These are phyloP conservation scores for Cinnamomum micranthum DNA, from an alignment of 164 flowering plant species.

Conservation along the genomic window DNA sequence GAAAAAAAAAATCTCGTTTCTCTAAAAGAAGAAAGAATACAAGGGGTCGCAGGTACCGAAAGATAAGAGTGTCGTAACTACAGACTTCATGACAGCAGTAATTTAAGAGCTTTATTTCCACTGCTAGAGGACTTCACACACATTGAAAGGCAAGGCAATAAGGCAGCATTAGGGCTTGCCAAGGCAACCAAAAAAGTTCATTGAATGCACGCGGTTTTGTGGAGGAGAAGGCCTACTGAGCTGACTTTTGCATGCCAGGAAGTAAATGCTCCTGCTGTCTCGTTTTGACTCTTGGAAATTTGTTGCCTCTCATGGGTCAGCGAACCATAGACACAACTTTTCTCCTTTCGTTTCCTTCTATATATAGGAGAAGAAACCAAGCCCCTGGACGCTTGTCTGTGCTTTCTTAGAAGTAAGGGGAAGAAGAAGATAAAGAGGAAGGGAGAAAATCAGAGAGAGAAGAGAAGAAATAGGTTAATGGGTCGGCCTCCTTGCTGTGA, in stretches of 20 bases:
- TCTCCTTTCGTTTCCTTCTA: conserved; percentile 9
- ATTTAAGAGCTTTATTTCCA: too few species aligned
- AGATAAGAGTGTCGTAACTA: too few species aligned
- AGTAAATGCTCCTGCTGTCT: conserved; percentile 33
- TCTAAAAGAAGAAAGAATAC: too few species aligned
- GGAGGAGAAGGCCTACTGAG: conserved; percentile 27
- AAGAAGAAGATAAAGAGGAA: not conserved
- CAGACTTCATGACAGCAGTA: too few species aligned
- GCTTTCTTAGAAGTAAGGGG: not conserved
- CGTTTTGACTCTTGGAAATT: conserved; percentile 27
- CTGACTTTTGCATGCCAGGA: conserved; percentile 33
- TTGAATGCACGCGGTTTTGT: conserved; percentile 61
- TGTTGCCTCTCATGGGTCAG: conserved; percentile 19
- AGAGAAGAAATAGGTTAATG: conserved; percentile 32
- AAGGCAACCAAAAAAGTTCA: conserved; percentile 13
- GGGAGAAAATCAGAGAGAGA: not conserved
- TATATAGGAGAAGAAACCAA: conserved; percentile 9
- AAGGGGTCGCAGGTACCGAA: too few species aligned
- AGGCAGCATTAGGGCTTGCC: conserved; percentile 2
- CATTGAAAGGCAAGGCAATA: too few species aligned
- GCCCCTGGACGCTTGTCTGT: conserved; percentile 14
- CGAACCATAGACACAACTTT: conserved; percentile 4
- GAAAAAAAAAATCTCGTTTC: too few species aligned
- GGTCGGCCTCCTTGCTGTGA: conserved; percentile 98
- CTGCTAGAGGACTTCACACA: too few species aligned